Evolutionary conservation across 768 basidiomycete species (phyloP), one percentile per base, ranked within the genome.

Genomic region (Mycena chlorophos): DNA sequence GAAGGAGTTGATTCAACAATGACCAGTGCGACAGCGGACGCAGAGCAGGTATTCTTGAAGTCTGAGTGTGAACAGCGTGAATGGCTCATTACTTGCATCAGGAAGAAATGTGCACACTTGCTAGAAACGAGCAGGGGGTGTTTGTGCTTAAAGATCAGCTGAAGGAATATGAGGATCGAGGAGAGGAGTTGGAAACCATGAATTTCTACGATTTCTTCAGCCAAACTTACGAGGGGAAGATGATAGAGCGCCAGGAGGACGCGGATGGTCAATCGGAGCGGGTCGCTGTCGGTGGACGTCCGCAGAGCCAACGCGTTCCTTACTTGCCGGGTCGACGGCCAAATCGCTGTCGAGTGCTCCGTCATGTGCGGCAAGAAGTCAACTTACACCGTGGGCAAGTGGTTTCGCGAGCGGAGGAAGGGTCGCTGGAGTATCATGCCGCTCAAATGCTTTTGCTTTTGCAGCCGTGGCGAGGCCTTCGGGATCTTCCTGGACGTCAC

Each of bases 371-470:
- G 0, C 76, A 76, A 53, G 71, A 74, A n/a, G 73, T 63, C 0
- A 13, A 77, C 2, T 71, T 72, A 0, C 61, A 68, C 22, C 62
- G 56, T 73, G 4, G 74, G 76, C 0, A 49, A 34, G 12, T 74
- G 65, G 56, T 70, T 75, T 46, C 70, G 0, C 42, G 66, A 0
- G 26, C 29, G 2, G 65, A 74, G 31, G 59, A 68, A 4, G 28
- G 34, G 3, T 45, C 56, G 4, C 25, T 1, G 16, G 22, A 2
- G 51, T 63, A 2, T 49, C 73, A 74, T 31, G 58, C 48, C 23
- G 72, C 72, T 1, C 59, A 30, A 0, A 72, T 76, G 53, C 62
- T 78, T 0, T 8, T 62, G 13, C 51, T 78, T 0, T 55, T 76
- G 1, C 67, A 67, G 30, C 77, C 74, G 2, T 78, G 74, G 77